These are phyloP conservation scores for Xylogone sp. DNA, from an alignment of 2,329 filamentous ascomycete species.

Conservation along the genomic window DNA sequence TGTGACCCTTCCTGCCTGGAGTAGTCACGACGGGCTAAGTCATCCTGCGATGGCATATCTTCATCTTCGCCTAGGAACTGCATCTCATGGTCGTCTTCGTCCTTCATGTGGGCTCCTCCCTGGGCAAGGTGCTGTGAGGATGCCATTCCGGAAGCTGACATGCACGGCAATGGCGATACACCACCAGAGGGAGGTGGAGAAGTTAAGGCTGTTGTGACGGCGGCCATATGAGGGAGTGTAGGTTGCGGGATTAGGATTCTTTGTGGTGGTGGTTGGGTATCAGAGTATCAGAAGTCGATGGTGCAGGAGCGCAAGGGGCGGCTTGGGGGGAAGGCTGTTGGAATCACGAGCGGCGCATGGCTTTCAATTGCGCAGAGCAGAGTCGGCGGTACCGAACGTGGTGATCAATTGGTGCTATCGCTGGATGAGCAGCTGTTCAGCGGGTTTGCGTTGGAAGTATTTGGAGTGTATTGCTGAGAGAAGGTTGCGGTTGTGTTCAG, in stretches of 20 bases:
- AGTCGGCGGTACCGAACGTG: background rate
- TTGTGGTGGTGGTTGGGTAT: background rate
- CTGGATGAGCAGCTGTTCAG: background rate
- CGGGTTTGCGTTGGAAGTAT: too few species aligned
- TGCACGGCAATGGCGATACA: background rate
- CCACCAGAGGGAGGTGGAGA: background rate
- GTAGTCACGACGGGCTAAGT: background rate
- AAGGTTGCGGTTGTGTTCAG: too few species aligned
- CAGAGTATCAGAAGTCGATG: background rate
- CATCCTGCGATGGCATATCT: conserved; percentile 29
- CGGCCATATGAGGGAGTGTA: background rate
- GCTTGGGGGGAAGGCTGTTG: background rate
- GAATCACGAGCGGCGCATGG: background rate
- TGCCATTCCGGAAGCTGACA: background rate
- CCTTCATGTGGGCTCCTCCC: background rate
- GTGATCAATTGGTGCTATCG: background rate
- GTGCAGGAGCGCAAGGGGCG: background rate
- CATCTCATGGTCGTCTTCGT: conserved; percentile 23
- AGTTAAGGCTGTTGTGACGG: background rate
- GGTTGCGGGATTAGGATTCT: background rate
- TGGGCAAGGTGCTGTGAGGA: background rate
- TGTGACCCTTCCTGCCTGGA: conserved; percentile 9
- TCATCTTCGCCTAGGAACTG: conserved; percentile 40
- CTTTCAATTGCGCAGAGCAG: background rate
- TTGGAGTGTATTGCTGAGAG: too few species aligned